Percentiles rank a stretch among this genome's conserved stretches.
These are phyloP conservation scores for Fusarium albidum DNA, from an alignment of 2,329 filamentous ascomycete genomes.

Conservation along the genomic window DNA sequence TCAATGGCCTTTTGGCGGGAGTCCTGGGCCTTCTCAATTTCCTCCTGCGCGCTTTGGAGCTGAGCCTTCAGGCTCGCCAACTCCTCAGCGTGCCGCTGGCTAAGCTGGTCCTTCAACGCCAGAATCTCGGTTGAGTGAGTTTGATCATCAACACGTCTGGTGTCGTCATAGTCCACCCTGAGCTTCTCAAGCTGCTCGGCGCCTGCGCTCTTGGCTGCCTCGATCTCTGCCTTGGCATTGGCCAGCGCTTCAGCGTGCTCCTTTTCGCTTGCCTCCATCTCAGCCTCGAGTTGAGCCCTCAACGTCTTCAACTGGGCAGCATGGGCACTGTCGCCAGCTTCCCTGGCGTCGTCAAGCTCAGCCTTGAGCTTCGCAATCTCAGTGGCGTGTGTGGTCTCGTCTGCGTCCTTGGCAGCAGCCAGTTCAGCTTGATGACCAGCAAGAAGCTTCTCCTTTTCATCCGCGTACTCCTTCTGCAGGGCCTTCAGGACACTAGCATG, in stretches of 20 bases:
- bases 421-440: slow-evolving; percentile 45
- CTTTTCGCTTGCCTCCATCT: slow-evolving; percentile 50
- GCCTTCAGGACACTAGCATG: slow-evolving; percentile 54
- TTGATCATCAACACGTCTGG: slow-evolving; percentile 42
- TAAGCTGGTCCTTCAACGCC: slow-evolving; percentile 51
- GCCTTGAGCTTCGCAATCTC: slow-evolving; percentile 44
- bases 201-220: slow-evolving; percentile 42
- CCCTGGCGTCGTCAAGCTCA: slow-evolving; percentile 42
- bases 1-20: slow-evolving; percentile 56
- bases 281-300: slow-evolving; percentile 52
- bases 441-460: slow-evolving; percentile 48
- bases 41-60: slow-evolving; percentile 40
- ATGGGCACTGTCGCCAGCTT: slow-evolving; percentile 44
- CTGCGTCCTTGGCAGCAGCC: slow-evolving; percentile 40
- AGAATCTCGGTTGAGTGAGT: slow-evolving; percentile 49
- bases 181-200: slow-evolving; percentile 44
- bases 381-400: slow-evolving; percentile 42
- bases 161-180: slow-evolving; percentile 40
- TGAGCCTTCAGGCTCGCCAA: slow-evolving; percentile 45
- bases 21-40: slow-evolving; percentile 56
- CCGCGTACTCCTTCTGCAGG: slow-evolving; percentile 51
- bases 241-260: slow-evolving; percentile 43
- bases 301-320: slow-evolving; percentile 49
- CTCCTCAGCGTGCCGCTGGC: slow-evolving; percentile 45
- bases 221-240: slow-evolving; percentile 44